These are phyloP conservation scores for Epichloe hybrida DNA, from an alignment of 2,329 filamentous ascomycete species.

Conservation along the genomic window DNA sequence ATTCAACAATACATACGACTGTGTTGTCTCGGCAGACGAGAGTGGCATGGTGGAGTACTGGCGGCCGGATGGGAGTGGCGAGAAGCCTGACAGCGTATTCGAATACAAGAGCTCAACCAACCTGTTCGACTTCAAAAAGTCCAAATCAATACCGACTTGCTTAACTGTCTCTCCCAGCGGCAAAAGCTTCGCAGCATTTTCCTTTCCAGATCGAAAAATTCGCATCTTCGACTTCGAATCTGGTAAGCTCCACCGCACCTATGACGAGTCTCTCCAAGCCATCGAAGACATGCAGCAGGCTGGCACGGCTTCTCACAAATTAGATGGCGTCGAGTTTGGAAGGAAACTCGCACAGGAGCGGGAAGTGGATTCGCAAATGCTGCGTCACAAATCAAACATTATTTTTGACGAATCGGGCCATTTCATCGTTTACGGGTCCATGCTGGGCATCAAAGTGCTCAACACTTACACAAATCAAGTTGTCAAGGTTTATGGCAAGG, in stretches of 20 bases:
- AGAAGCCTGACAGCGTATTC: slow-evolving; percentile 87
- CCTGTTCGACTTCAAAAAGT: slow-evolving; percentile 97
- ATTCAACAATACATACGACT: slow-evolving; percentile 81
- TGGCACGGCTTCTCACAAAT: slow-evolving; percentile 65
- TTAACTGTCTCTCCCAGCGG: slow-evolving; percentile 79
- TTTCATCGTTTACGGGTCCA: slow-evolving; percentile 87
- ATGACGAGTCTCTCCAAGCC: slow-evolving; percentile 84
- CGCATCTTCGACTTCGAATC: slow-evolving; percentile 86
- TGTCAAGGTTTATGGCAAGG: slow-evolving; percentile 78
- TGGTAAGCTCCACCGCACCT: slow-evolving; percentile 79
- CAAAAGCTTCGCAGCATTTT: slow-evolving; percentile 79
- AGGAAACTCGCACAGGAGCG: slow-evolving; percentile 74
- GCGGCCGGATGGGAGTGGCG: slow-evolving; percentile 65
- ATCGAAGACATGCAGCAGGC: slow-evolving; percentile 92
- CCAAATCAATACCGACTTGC: slow-evolving; percentile 70
- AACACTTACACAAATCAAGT: slow-evolving; percentile 92
- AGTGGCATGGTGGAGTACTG: slow-evolving; percentile 96
- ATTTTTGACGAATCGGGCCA: slow-evolving; percentile 93
- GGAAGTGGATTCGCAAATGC: slow-evolving; percentile 60
- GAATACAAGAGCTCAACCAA: slow-evolving; percentile 87
- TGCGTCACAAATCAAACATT: slow-evolving; percentile 65
- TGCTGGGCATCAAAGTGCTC: slow-evolving; percentile 85
- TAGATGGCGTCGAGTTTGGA: slow-evolving; percentile 88
- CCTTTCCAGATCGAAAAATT: slow-evolving; percentile 85
- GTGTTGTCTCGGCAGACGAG: slow-evolving; percentile 79